A percentile compares a stretch with the other conserved stretches of the same genome.
Evolutionary conservation across 352 stramenopile genomes (phyloP).

Genomic region (Thraustochytrium sp.): DNA sequence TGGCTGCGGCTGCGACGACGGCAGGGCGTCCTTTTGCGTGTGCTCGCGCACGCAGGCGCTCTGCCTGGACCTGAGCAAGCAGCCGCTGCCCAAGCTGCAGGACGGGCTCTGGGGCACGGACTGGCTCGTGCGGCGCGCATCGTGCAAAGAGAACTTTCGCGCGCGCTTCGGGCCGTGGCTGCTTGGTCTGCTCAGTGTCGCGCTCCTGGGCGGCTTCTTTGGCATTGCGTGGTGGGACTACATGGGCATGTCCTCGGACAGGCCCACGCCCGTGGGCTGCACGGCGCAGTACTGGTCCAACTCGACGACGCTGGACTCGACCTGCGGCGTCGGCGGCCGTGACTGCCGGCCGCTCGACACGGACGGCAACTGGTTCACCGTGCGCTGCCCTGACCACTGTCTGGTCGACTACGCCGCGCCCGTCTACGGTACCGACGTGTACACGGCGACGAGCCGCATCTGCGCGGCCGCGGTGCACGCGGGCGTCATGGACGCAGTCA

Average conservation of each 20-base stretch:
- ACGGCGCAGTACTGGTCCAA: slow-evolving; percentile 7
- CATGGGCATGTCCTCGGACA: neutral
- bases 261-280: neutral
- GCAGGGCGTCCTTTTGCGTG: neutral
- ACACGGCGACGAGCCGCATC: slow-evolving; percentile 13
- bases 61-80: neutral
- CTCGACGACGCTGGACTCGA: neutral
- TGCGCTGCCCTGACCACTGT: slow-evolving; percentile 7
- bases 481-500: neutral
- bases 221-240: neutral
- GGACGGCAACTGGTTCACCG: neutral
- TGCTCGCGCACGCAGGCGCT: neutral
- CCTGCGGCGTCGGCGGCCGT: neutral
- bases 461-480: slow-evolving; percentile 20
- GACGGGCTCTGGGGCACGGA: neutral
- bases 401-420: neutral
- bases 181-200: neutral
- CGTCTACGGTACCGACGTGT: neutral
- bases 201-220: slow-evolving; percentile 5
- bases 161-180: neutral
- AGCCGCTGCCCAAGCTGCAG: neutral
- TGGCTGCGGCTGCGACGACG: neutral
- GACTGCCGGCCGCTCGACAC: slow-evolving; percentile 2
- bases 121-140: neutral
- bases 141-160: neutral